Evolutionary conservation across 164 flowering plant species (phyloP).

Genomic region (Malania oleifera): DNA sequence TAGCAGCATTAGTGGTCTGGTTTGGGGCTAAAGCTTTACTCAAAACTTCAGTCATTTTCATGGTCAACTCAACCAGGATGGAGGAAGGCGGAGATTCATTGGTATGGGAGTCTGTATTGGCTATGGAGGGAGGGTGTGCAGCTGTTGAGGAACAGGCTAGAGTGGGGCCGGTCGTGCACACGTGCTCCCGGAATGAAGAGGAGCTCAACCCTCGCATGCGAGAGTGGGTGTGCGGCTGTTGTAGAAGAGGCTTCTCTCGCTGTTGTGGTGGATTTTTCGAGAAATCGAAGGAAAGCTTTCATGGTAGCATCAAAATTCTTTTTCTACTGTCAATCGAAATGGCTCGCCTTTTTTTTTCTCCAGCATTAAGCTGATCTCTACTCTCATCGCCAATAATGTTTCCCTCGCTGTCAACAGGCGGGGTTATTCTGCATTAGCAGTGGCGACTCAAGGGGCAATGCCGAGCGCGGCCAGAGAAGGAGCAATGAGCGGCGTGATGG

Average conservation of each 20-base stretch:
- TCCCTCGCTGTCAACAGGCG: constrained; percentile 37
- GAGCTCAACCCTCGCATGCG: too few relatives aligned
- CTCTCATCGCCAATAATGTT: constrained; percentile 35
- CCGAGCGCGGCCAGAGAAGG: constrained; percentile 15
- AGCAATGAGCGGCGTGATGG: constrained; percentile 14
- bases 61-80: too few relatives aligned
- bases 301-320: constrained; percentile 8
- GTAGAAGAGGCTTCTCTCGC: not conserved
- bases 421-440: constrained; percentile 40
- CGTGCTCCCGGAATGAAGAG: too few relatives aligned
- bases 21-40: too few relatives aligned
- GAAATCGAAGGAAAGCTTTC: constrained; percentile 1
- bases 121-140: too few relatives aligned
- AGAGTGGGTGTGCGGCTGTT: too few relatives aligned
- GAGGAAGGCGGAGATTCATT: too few relatives aligned
- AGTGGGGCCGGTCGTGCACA: too few relatives aligned
- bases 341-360: constrained; percentile 77
- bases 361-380: constrained; percentile 45
- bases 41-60: too few relatives aligned
- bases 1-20: too few relatives aligned
- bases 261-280: constrained; percentile 1
- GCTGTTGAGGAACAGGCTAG: too few relatives aligned
- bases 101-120: too few relatives aligned
- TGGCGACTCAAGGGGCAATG: constrained; percentile 29
- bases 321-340: constrained; percentile 16